Evolutionary conservation across 2,329 filamentous ascomycete genomes (phyloP).

Genomic region (Hypoxylon sp.): DNA sequence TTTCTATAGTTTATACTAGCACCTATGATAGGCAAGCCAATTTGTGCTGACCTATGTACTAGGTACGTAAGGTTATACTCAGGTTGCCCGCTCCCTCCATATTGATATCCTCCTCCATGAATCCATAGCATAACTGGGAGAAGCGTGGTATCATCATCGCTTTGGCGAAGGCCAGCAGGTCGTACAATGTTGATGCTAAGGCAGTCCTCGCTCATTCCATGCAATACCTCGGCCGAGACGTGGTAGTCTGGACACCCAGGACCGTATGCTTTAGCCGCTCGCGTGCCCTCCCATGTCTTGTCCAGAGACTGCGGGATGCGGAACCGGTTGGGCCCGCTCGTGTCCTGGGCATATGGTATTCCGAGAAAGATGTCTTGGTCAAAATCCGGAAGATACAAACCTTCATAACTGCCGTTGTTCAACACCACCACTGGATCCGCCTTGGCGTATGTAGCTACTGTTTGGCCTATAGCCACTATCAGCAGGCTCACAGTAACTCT

Average conservation of each 20-base stretch:
- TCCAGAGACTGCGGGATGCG: slow-evolving; percentile 41
- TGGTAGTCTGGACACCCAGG: slow-evolving; percentile 40
- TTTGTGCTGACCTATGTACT: slow-evolving; percentile 55
- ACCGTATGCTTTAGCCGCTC: slow-evolving; percentile 34
- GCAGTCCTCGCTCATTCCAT: slow-evolving; percentile 47
- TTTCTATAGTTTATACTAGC: slow-evolving; percentile 59
- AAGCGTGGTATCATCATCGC: slow-evolving; percentile 11
- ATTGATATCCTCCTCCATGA: slow-evolving; percentile 45
- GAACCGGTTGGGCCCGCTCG: slow-evolving; percentile 45
- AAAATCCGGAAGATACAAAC: slow-evolving; percentile 45
- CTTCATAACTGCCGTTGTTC: slow-evolving; percentile 51
- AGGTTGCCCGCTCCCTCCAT: slow-evolving; percentile 48
- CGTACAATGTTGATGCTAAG: slow-evolving; percentile 47
- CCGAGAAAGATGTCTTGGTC: slow-evolving; percentile 62
- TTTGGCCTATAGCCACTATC: background rate
- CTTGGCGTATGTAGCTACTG: background rate
- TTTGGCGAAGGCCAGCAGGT: slow-evolving; percentile 29
- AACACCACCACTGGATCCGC: slow-evolving; percentile 36
- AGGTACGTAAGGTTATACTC: slow-evolving; percentile 70
- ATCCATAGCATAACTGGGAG: slow-evolving; percentile 49
- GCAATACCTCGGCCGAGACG: slow-evolving; percentile 25
- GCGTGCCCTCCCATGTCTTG: slow-evolving; percentile 34
- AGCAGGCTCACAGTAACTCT: slow-evolving; percentile 16
- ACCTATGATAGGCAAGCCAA: slow-evolving; percentile 56
- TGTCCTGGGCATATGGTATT: slow-evolving; percentile 64